A percentile compares a stretch with the other conserved stretches of the same genome.
These are phyloP conservation scores for Starmerella davenportii DNA, from an alignment of 805 yeast species.

Conservation along the genomic window DNA sequence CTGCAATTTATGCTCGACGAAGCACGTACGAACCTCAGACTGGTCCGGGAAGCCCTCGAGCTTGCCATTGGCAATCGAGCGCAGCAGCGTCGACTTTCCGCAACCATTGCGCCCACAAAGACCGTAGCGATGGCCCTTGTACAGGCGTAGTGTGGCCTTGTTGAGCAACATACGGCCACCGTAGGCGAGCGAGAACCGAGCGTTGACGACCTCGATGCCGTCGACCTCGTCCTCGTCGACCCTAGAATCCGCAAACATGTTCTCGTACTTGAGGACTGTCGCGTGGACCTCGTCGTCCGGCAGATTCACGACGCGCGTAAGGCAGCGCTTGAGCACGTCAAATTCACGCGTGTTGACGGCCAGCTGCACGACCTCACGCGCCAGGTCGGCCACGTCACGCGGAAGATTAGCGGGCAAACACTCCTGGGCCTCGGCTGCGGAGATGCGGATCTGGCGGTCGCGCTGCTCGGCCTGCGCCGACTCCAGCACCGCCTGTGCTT, in stretches of 20 bases:
- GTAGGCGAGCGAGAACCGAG: constrained; percentile 88
- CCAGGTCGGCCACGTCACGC: constrained; percentile 27
- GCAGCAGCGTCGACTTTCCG: constrained; percentile 93
- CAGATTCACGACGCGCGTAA: constrained; percentile 34
- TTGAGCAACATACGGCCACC: constrained; percentile 94
- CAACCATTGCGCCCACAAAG: constrained; percentile 98
- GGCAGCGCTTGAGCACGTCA: constrained; percentile 17
- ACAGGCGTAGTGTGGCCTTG: constrained; percentile 71
- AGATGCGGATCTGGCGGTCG: constrained; percentile 37
- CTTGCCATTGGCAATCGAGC: constrained; percentile 91
- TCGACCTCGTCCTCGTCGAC: constrained; percentile 15
- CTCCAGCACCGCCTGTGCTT: constrained; percentile 64
- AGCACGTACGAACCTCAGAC: constrained; percentile 73
- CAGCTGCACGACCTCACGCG: constrained; percentile 21
- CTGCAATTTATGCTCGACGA: constrained; percentile 91
- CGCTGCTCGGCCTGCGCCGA: constrained; percentile 71
- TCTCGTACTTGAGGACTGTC: constrained; percentile 20
- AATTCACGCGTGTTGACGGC: constrained; percentile 26
- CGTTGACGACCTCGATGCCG: constrained; percentile 24
- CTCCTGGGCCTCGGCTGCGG: constrained; percentile 33
- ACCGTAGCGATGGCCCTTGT: constrained; percentile 94
- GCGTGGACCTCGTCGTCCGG: constrained; percentile 23
- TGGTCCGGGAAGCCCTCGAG: constrained; percentile 93
- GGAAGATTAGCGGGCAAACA: constrained; percentile 21
- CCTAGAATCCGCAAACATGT: constrained; percentile 27